phyloP scores from a whole-genome alignment of 2,329 filamentous ascomycete species.

The Ophiocordyceps camponoti-leonardi region DNA sequence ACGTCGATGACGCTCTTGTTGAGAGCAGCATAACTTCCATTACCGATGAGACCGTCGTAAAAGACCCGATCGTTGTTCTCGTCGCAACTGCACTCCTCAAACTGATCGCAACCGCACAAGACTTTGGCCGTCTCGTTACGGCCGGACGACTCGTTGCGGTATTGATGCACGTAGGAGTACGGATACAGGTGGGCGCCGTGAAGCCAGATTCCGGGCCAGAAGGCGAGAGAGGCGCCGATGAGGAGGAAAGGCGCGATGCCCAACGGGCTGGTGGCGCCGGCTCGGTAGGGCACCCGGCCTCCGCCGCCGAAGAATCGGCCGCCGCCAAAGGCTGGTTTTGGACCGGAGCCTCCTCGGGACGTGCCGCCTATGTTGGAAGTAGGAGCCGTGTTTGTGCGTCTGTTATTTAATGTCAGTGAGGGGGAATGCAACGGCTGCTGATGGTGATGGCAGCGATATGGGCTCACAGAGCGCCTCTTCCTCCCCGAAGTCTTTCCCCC shows the following conservation, averaged over 20 bases:
- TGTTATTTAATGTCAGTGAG: neutral
- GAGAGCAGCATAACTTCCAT: constrained; percentile 40
- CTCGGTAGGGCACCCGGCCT: constrained; percentile 37
- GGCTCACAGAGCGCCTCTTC: too few species aligned
- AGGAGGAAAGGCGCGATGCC: constrained; percentile 37
- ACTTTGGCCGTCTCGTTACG: constrained; percentile 17
- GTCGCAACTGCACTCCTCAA: constrained; percentile 45
- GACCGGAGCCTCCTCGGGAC: constrained; percentile 40
- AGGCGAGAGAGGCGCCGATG: constrained; percentile 27
- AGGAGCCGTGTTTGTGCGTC: constrained; percentile 6
- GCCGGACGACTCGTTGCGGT: constrained; percentile 31
- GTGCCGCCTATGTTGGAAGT: constrained; percentile 27
- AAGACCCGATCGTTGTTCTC: constrained; percentile 44
- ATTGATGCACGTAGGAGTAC: constrained; percentile 23
- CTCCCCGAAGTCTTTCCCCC: too few species aligned
- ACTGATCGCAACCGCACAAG: constrained; percentile 33
- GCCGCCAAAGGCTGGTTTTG: constrained; percentile 38
- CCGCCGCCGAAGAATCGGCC: constrained; percentile 53
- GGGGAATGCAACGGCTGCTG: neutral
- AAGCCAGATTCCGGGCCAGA: constrained; percentile 50
- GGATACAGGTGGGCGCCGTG: constrained; percentile 45
- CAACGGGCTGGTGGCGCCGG: constrained; percentile 34
- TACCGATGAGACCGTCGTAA: constrained; percentile 44
- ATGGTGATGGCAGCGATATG: neutral
- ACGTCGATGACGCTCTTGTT: constrained; percentile 48